Base-by-base conservation (phyloP, 2,329 filamentous ascomycete genomes). In the Neonectria hederae region DNA sequence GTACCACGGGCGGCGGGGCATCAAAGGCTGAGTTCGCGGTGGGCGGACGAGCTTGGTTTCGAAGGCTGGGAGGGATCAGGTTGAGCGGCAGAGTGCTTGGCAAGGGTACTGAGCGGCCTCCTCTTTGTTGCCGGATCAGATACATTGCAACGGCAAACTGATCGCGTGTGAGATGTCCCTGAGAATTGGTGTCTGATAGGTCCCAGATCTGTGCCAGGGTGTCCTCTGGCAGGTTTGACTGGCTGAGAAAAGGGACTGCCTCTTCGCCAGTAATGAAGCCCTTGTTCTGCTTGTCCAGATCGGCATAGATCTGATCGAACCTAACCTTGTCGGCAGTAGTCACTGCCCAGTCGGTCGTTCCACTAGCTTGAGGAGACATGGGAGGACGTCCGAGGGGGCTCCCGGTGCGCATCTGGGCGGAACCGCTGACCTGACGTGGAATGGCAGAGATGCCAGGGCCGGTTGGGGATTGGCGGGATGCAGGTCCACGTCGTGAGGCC, bases 61-160 rank as follows among this genome's bases (percentile, higher is more conserved):
- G 92, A 86, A 97, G 88, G 76, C 89, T 93, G 4, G 95, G 96
- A 13, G 96, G 96, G 30, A 98, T 86, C 42, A 98, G 83, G 70
- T 91, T 94, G 0, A 90, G 83, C 10, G 95, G 94, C 45, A 99
- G 82, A n/a, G 88, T 86, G 22, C 90, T 83, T 2, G 96, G 96
- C 32, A 98, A 79, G 28, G 87, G 82, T 43, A 80, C 81, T 32
- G 82, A 76, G 62, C 89, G 88, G 66, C 90, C 91, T 68, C 87
- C 91, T 58, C 94, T 87, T 77, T 97, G 94, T 77, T 97, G 92
- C 65, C 94, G 89, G 72, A 99, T 97, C 54, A 99, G 84, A 76
- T 97, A 97, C 94, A 99, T 97, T 57, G 96, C 95, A 51, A 99
- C 94, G 0, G 96, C 94, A 76, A 99, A 99, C 73, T 97, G 94